Evolutionary conservation across 129 eudicot genomes (phyloP).

Genomic region (Apium graveolens): DNA sequence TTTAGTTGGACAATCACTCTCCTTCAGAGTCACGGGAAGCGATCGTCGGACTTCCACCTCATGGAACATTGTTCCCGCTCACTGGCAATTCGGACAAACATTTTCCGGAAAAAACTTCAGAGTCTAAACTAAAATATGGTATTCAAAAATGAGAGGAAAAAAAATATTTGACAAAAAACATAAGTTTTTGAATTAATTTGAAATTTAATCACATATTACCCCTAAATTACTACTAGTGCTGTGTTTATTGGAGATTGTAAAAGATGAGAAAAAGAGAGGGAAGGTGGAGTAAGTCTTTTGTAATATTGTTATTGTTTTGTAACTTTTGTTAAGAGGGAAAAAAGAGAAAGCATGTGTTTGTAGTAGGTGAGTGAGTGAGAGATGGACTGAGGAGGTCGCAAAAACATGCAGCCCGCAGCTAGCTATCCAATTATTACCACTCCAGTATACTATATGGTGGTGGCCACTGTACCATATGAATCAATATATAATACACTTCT

Average conservation of each 20-base stretch:
- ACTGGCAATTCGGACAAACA: conserved; percentile 89
- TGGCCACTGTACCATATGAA: neutral
- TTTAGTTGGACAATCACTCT: conserved; percentile 60
- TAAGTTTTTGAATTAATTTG: neutral
- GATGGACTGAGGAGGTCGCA: conserved; percentile 38
- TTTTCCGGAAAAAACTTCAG: conserved; percentile 71
- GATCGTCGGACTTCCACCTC: conserved; percentile 66
- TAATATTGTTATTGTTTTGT: neutral
- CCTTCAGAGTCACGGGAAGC: conserved; percentile 57
- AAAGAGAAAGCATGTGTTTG: neutral
- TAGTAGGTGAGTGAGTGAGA: neutral
- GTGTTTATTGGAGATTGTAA: neutral
- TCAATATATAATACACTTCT: neutral
- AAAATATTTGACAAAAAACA: neutral
- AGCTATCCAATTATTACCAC: neutral
- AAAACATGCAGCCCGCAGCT: conserved; percentile 42
- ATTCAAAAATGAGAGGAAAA: neutral
- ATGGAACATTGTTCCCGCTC: conserved; percentile 60
- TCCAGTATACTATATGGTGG: neutral
- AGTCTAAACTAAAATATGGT: conserved; percentile 28
- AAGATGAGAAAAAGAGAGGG: neutral
- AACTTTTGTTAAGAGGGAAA: neutral
- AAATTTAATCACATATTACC: neutral
- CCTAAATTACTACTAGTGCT: neutral
- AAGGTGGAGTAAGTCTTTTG: neutral